phyloP scores from a whole-genome alignment of 164 flowering plant species.

The Aristolochia fimbriata region DNA sequence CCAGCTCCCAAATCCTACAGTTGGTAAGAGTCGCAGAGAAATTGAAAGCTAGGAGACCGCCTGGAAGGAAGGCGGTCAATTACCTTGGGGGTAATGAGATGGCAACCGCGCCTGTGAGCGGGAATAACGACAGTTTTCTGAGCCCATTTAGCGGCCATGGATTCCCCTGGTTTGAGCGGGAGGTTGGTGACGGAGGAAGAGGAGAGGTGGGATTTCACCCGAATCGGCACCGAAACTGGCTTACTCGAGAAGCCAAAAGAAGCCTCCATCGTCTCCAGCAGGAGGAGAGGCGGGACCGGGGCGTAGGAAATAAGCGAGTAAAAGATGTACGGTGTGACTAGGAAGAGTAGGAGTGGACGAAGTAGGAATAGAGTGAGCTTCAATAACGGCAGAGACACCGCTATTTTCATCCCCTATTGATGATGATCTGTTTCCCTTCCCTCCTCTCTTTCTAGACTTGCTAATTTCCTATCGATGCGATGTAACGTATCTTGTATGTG shows the following conservation, averaged over 20 bases:
- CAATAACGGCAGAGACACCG: too few relatives aligned
- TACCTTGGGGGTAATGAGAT: conserved; percentile 84
- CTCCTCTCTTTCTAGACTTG: too few relatives aligned
- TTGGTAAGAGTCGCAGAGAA: background rate
- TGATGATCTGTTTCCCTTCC: too few relatives aligned
- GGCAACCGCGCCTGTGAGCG: conserved; percentile 78
- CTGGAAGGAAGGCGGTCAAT: too few relatives aligned
- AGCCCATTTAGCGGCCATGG: conserved; percentile 83
- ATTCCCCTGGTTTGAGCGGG: background rate
- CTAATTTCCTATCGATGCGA: too few relatives aligned
- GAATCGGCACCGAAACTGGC: conserved; percentile 7
- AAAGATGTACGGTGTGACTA: too few relatives aligned
- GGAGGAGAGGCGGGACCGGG: background rate
- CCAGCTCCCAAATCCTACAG: background rate
- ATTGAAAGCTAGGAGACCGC: too few relatives aligned
- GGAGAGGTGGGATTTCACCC: conserved; percentile 23
- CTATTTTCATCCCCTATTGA: too few relatives aligned
- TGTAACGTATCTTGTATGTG: too few relatives aligned
- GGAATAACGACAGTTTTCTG: conserved; percentile 81
- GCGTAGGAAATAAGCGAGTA: too few relatives aligned
- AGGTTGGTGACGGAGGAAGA: conserved; percentile 7
- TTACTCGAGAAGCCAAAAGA: conserved; percentile 5
- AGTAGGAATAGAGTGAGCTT: too few relatives aligned
- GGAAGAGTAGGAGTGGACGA: too few relatives aligned
- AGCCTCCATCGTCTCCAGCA: conserved; percentile 9